A percentile compares a stretch with the other conserved stretches of the same genome.
Conservation (phyloP, 345 rosid species). For the Camelina laxa region DNA sequence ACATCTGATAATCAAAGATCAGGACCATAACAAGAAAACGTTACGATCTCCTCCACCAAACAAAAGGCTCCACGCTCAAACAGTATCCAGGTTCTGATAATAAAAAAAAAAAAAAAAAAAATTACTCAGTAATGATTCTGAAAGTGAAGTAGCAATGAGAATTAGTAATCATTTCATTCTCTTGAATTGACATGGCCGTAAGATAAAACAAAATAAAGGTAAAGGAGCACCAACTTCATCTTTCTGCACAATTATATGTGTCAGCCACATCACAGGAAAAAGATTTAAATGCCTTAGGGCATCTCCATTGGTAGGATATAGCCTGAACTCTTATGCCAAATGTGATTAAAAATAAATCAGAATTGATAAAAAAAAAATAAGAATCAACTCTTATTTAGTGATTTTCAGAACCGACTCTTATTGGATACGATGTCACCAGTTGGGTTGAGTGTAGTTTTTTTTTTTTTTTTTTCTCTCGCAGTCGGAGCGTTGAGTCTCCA, state of each 20-base stretch:
- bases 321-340: no score
- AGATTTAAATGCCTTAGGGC: not conserved
- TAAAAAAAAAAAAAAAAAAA: constrained; percentile 17
- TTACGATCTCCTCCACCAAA: constrained; percentile 26
- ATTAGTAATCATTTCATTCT: constrained; percentile 10
- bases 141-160: constrained; percentile 6
- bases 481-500: no score
- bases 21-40: constrained; percentile 3
- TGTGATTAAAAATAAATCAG: no score
- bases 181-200: not conserved
- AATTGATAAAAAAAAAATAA: no score
- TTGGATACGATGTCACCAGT: no score
- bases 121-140: constrained; percentile 14
- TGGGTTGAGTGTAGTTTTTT: no score
- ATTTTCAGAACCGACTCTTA: no score
- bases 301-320: no score
- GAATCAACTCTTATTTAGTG: no score
- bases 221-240: constrained; percentile 37
- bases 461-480: no score
- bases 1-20: constrained; percentile 17
- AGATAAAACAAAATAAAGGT: not conserved
- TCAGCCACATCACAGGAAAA: constrained; percentile 11
- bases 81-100: constrained; percentile 27
- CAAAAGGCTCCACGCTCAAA: constrained; percentile 19
- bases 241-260: not conserved